Base-by-base conservation (phyloP, 2,329 filamentous ascomycete genomes). In the Raffaelea deltoideospora region DNA sequence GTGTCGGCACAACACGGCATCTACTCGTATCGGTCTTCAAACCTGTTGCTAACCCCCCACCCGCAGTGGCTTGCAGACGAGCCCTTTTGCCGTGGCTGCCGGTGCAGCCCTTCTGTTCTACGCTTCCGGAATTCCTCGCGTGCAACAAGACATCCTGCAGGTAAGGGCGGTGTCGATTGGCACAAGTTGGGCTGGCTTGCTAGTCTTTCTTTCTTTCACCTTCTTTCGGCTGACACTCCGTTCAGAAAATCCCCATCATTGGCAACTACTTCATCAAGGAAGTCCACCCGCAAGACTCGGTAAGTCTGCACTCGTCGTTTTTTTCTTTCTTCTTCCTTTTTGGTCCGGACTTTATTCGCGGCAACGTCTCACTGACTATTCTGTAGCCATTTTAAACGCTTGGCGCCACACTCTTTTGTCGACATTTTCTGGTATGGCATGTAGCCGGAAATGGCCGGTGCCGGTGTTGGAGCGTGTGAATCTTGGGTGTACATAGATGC, bases 251-350 rank as follows among this genome's bases (percentile, higher is more conserved):
- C 17, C 73, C 73, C 45, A 42, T 70, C 47, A 44, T 76, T 41
- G 63, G 64, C 45, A 43, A 48, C 34, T 58, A 62, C 56, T 77
- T 65, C 53, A 48, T 61, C 48, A 64, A 67, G 53, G 60, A 72
- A 51, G 48, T 70, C 46, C 65, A 69, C 47, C 60, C 72, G 41
- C 69, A 72, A 41, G 73, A 78, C 59, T 76, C 75, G 59, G 72
- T 77, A 48, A 61, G 71, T 64, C 10, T 3, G 19, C 4, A 14
- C 14, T 22, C 23, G 21, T 13, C 10, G 14, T 3, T 15, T 17
- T 17, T 2, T 30, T 35, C 17, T 7, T 10, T n/a, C 11, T 22
- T 37, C 10, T 20, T 31, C 26, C n/a, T 24, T 15, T 10, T 22
- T 15, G 27, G 21, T 31, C 17, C 20, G n/a, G 15, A n/a, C 10